Conservation (phyloP, 176 grass and related monocot genomes). For the Oryza meridionalis region DNA sequence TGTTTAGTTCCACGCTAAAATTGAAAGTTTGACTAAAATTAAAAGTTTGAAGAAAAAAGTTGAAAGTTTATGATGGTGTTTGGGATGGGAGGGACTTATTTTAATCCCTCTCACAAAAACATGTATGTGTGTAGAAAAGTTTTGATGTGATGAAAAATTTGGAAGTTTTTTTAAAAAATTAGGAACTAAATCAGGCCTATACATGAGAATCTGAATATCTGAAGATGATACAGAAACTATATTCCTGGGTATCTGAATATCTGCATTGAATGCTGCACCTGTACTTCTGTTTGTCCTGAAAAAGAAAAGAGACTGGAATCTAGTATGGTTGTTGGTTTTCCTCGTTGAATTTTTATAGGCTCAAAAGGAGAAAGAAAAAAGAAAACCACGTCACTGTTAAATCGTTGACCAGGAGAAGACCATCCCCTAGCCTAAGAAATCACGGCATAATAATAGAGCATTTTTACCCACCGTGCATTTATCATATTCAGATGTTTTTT, state of each 20-base stretch:
- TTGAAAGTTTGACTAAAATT: too few species aligned
- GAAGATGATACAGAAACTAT: not conserved
- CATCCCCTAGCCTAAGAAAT: not conserved
- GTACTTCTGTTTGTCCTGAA: not conserved
- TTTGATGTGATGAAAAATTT: too few species aligned
- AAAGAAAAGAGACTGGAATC: not conserved
- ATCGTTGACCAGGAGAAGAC: not conserved
- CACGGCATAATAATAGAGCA: not conserved
- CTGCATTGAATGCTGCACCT: not conserved
- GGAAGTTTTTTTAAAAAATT: too few species aligned
- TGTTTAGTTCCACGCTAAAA: too few species aligned
- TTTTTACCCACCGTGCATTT: not conserved
- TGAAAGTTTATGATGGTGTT: too few species aligned
- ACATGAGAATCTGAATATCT: not conserved
- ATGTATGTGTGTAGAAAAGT: too few species aligned
- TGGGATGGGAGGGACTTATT: too few species aligned
- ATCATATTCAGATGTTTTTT: not conserved
- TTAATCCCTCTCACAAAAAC: too few species aligned
- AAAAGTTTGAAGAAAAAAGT: too few species aligned
- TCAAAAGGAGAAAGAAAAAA: not conserved
- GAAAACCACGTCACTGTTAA: not conserved
- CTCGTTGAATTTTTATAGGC: not conserved
- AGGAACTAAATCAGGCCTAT: too few species aligned
- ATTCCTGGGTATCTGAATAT: not conserved
- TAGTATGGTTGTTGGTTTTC: not conserved